Evolutionary conservation across 2,329 filamentous ascomycete species (phyloP).

Genomic region (Passalora sequoiae): DNA sequence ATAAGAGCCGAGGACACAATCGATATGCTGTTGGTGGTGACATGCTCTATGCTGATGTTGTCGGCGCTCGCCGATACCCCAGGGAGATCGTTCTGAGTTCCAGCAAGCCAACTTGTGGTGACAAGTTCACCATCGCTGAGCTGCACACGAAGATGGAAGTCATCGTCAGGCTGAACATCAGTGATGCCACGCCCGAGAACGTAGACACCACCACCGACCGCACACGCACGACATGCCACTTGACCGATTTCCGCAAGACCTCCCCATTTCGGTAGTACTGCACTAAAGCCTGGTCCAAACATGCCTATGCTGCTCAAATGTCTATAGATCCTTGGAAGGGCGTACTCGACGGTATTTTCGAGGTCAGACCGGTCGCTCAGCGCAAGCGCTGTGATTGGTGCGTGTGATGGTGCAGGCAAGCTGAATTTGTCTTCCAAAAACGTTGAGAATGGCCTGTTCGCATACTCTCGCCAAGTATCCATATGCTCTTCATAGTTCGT

Average conservation of each 20-base stretch:
- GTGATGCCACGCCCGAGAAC: constrained; percentile 69
- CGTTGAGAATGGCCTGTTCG: constrained; percentile 50
- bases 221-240: constrained; percentile 82
- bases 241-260: constrained; percentile 84
- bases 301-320: constrained; percentile 82
- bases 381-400: constrained; percentile 64
- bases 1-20: constrained; percentile 63
- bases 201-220: constrained; percentile 87
- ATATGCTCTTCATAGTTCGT: constrained; percentile 61
- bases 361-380: constrained; percentile 58
- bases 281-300: constrained; percentile 83
- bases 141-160: constrained; percentile 17
- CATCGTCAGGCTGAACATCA: constrained; percentile 20
- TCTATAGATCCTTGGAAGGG: constrained; percentile 66
- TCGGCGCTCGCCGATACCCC: background rate
- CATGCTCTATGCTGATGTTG: background rate
- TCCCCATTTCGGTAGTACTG: constrained; percentile 89
- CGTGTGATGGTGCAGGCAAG: constrained; percentile 60
- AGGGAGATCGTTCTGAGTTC: constrained; percentile 26
- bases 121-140: constrained; percentile 31
- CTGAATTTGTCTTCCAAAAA: constrained; percentile 55
- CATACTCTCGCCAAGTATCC: constrained; percentile 56
- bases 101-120: constrained; percentile 29
- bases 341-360: constrained; percentile 59
- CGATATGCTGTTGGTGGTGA: constrained; percentile 44